Evolutionary conservation across 2,329 filamentous ascomycete species (phyloP), one percentile per base, ranked within the genome.

Genomic region (Nemania serpens): DNA sequence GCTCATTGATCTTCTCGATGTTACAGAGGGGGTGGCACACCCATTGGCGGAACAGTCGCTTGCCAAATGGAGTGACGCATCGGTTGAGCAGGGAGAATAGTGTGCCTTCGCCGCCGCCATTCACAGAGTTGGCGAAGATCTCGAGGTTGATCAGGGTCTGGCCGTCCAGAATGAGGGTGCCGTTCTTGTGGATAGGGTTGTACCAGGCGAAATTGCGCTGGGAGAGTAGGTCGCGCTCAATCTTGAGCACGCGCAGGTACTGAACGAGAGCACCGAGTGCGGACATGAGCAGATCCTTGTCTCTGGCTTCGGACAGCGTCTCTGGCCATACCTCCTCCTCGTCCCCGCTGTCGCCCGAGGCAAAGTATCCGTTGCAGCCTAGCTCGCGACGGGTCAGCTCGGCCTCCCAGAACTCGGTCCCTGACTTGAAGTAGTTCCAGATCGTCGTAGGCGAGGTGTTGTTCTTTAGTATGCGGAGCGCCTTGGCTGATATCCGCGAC

Each of bases 71-170:
- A 3, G 95, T 98, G 64, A 97, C 89, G 73, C 95, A 99, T 53
- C 92, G 88, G 75, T 99, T 98, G 54, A 99, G 84, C 65, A 99
- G 86, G 53, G 85, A 85, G 76, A 98, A 99, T 1, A 99, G 78
- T 0, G 95, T 98, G 6, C 95, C 95, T 41, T 96, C 90, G 0
- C 82, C 74, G 13, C 91, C 88, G 7, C 93, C 94, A 71, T 97
- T 94, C 66, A 90, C 92, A 0, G 89, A 93, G 75, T 99, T 99
- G 68, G 92, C 85, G 69, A 99, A 99, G 5, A 99, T 86, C 74
- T 99, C 95, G n/a, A 99, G 87, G 71, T 99, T 99, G 80, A 96
- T 96, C 68, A 99, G 82, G 20, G 93, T 98, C 74, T 99, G 95
- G 0, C 95, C 95, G 69, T 99, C 95, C 1, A 99, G 83, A 10